Conservation (phyloP, 345 rosid genomes). For the Clarkia xantiana region DNA sequence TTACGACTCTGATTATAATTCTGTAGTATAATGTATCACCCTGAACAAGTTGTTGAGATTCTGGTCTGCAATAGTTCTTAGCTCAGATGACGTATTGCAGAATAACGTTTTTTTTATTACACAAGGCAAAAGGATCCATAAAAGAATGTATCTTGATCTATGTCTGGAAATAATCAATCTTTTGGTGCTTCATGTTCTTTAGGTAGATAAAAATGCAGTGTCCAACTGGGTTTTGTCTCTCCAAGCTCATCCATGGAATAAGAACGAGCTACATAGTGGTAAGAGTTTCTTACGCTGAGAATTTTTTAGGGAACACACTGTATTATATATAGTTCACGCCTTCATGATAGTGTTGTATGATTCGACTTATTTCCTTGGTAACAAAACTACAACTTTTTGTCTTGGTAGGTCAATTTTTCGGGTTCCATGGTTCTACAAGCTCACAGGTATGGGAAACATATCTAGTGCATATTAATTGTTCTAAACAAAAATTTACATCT, state of each 20-base stretch:
- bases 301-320: no score
- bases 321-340: no score
- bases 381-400: not conserved
- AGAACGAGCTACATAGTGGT: conserved; percentile 39
- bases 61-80: no score
- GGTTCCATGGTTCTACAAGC: conserved; percentile 64
- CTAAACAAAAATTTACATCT: not conserved
- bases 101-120: no score
- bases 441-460: conserved; percentile 42
- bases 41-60: no score
- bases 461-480: not conserved
- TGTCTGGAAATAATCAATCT: no score
- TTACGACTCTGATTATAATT: no score
- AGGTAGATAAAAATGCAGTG: conserved; percentile 40
- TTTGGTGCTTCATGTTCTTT: not conserved
- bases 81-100: no score
- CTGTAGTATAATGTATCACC: no score
- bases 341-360: no score
- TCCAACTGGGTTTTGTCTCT: conserved; percentile 71
- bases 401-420: conserved; percentile 61
- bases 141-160: no score
- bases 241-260: conserved; percentile 40
- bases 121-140: no score
- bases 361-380: not conserved
- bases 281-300: conserved; percentile 7